These are phyloP conservation scores for Pulchroboletus neoregius DNA, from an alignment of 1,284 basidiomycete genomes.

Conservation along the genomic window DNA sequence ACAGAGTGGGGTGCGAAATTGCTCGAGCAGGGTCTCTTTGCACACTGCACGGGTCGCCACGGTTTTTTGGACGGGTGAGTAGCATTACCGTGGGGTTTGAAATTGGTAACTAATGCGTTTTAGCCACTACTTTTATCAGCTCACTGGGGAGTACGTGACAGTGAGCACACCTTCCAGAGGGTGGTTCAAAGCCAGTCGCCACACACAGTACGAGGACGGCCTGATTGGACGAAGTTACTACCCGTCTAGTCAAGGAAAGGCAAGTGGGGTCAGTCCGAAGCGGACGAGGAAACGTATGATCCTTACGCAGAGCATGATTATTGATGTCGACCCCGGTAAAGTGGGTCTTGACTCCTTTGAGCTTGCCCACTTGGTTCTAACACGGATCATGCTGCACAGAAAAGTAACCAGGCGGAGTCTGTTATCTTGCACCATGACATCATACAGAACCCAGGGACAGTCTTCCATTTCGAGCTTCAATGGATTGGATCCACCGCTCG, in stretches of 20 bases:
- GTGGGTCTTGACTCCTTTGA: conserved; percentile 36
- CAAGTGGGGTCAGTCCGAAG: conserved; percentile 39
- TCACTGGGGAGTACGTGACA: conserved; percentile 74
- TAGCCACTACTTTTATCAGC: conserved; percentile 83
- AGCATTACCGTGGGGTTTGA: background rate
- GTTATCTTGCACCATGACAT: conserved; percentile 89
- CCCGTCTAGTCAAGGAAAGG: conserved; percentile 37
- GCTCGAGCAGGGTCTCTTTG: conserved; percentile 76
- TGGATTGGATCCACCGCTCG: conserved; percentile 97
- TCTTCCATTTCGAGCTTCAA: conserved; percentile 94
- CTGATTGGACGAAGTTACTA: conserved; percentile 37
- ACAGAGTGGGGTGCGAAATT: conserved; percentile 75
- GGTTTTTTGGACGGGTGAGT: conserved; percentile 81
- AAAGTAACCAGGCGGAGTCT: conserved; percentile 83
- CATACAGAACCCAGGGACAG: conserved; percentile 86
- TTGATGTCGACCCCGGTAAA: conserved; percentile 81
- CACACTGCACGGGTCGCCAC: conserved; percentile 75
- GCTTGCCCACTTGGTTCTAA: conserved; percentile 11
- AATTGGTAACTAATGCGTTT: conserved; percentile 8
- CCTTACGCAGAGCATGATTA: conserved; percentile 82
- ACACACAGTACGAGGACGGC: conserved; percentile 38
- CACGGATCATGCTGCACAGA: conserved; percentile 37
- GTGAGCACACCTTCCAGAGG: conserved; percentile 58
- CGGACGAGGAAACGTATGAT: conserved; percentile 65
- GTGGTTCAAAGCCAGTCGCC: conserved; percentile 56